Conservation (phyloP, 2,329 filamentous ascomycete genomes). For the Monilinia polystroma region DNA sequence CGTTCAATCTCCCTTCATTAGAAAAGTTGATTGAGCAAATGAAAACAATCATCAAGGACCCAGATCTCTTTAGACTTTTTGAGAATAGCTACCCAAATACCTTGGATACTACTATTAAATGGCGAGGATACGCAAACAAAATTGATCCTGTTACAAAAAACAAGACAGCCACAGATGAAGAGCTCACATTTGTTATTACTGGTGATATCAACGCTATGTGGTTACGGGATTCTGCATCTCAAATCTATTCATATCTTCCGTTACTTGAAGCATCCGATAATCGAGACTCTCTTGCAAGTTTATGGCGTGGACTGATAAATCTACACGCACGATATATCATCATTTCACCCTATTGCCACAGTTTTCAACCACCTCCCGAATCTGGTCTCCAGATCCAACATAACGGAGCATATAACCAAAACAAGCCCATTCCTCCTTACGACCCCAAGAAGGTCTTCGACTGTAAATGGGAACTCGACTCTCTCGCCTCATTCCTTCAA, state of each 20-base stretch:
- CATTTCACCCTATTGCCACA: conserved; percentile 81
- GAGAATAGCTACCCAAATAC: conserved; percentile 74
- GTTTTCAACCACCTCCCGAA: conserved; percentile 81
- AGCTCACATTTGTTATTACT: conserved; percentile 59
- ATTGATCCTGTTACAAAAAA: conserved; percentile 38
- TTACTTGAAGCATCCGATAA: conserved; percentile 56
- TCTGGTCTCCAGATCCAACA: conserved; percentile 60
- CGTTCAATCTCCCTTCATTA: conserved; percentile 72
- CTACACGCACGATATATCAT: conserved; percentile 66
- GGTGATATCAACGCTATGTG: conserved; percentile 78
- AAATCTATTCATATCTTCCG: conserved; percentile 67
- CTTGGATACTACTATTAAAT: conserved; percentile 69
- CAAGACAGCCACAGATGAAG: conserved; percentile 50
- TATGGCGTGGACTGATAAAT: conserved; percentile 71
- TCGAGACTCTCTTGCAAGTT: conserved; percentile 59
- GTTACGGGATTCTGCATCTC: conserved; percentile 80
- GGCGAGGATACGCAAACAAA: conserved; percentile 59
- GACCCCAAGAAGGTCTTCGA: conserved; percentile 75
- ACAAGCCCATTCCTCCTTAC: conserved; percentile 68
- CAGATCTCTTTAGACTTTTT: conserved; percentile 70
- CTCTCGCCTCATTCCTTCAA: conserved; percentile 80
- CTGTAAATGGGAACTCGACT: conserved; percentile 95
- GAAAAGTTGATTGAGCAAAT: conserved; percentile 73
- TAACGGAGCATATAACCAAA: conserved; percentile 59
- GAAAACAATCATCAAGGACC: conserved; percentile 68